Evolutionary conservation across 164 flowering plant species (phyloP), one percentile per base, ranked within the genome.

Genomic region (Stephania japonica): DNA sequence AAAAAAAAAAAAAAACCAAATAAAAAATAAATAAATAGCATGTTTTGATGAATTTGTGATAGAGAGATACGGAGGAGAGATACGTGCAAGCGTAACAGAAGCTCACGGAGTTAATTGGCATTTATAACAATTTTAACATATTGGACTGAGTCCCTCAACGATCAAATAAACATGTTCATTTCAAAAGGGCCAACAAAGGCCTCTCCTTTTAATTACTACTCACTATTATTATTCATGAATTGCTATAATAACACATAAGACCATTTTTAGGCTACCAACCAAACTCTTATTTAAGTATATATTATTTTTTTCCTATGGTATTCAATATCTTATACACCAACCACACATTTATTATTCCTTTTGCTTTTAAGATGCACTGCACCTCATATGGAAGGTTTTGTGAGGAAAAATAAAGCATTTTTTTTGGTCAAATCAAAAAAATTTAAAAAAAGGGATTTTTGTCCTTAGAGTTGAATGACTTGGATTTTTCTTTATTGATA

Each of bases 21-120:
- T n/a, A n/a, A n/a, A n/a, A n/a, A n/a, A n/a, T n/a, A n/a, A n/a
- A n/a, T n/a, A 59, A 59, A n/a, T 7, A 5, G 9, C 24, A 59
- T 59, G 21, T 59, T 5, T 47, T 11, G 9, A 47, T 8, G 13
- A 47, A 47, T 47, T 47, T 47, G 53, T 47, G 53, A 47, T 47
- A 11, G 63, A 32, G 38, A 32, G 47, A 65, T 47, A 18, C 16
- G 12, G 21, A 19, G 53, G 68, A 68, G 72, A 75, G 47, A 32
- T 32, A 70, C 49, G 78, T 68, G 42, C 56, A 72, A 73, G 67
- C 74, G 79, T 76, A 76, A 76, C 77, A 67, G 72, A n/a, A 70
- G 79, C 73, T 69, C 14, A n/a, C 71, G 76, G 44, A 65, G 38
- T 73, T 56, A 78, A 70, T 73, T 27, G 43, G 6, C 38, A 32